Evolutionary conservation across 2,329 filamentous ascomycete genomes (phyloP).

Genomic region (Polychaeton citri): DNA sequence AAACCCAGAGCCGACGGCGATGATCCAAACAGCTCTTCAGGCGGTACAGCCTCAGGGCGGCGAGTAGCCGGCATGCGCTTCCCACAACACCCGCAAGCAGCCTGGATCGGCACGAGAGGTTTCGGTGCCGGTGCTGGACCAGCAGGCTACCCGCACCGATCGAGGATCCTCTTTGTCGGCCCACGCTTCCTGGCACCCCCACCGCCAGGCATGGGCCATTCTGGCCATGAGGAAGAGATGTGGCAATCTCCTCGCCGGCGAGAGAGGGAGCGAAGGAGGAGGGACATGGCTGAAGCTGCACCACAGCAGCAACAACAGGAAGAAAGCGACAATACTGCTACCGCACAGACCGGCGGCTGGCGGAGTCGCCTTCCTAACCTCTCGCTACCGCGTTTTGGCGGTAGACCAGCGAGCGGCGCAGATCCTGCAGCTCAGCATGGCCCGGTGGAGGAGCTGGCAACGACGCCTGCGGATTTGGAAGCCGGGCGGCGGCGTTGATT

Average conservation of each 20-base stretch:
- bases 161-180: constrained; percentile 14
- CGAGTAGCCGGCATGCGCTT: constrained; percentile 5
- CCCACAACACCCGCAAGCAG: constrained; percentile 14
- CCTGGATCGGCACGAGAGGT: constrained; percentile 14
- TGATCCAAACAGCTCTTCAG: constrained; percentile 4
- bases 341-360: constrained; percentile 6
- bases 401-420: constrained; percentile 7
- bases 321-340: neutral
- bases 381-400: constrained; percentile 13
- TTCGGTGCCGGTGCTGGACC: constrained; percentile 1
- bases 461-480: constrained; percentile 15
- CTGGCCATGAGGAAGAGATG: constrained; percentile 3
- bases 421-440: constrained; percentile 6
- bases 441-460: constrained; percentile 7
- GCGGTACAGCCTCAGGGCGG: constrained; percentile 4
- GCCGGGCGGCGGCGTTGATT: constrained; percentile 9
- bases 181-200: constrained; percentile 14
- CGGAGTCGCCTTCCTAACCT: constrained; percentile 12
- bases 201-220: no score
- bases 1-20: constrained; percentile 62
- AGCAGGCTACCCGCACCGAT: constrained; percentile 11
- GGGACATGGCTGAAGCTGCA: constrained; percentile 1
- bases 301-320: constrained; percentile 3
- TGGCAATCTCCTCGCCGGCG: constrained; percentile 3
- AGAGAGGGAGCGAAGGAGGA: constrained; percentile 4